These are phyloP conservation scores for Ceratobasidium theobromae DNA, from an alignment of 1,284 basidiomycete genomes.

Conservation along the genomic window DNA sequence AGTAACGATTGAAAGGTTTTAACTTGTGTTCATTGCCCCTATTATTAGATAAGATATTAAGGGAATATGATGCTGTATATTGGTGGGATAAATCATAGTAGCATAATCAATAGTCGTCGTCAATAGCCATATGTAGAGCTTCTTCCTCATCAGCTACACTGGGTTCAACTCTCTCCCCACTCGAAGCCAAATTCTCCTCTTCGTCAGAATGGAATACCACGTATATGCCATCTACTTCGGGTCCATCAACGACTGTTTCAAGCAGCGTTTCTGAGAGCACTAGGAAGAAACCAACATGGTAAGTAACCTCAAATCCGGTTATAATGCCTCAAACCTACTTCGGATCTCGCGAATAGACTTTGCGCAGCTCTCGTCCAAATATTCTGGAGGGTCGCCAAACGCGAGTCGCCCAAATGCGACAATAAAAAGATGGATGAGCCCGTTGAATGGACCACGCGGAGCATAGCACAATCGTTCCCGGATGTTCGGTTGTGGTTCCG, in stretches of 20 bases:
- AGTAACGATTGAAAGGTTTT: too few species aligned
- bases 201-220: conserved; percentile 59
- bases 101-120: conserved; percentile 25
- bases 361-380: conserved; percentile 44
- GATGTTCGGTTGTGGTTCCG: conserved; percentile 50
- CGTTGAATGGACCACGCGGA: conserved; percentile 58
- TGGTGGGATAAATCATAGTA: background rate
- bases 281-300: conserved; percentile 40
- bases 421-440: conserved; percentile 73
- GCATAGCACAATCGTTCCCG: conserved; percentile 57
- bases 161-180: conserved; percentile 34
- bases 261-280: conserved; percentile 68
- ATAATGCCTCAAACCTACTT: background rate
- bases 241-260: conserved; percentile 72
- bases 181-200: conserved; percentile 44
- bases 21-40: too few species aligned
- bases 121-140: conserved; percentile 31
- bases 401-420: conserved; percentile 73
- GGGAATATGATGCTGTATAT: background rate
- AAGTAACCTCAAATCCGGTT: background rate
- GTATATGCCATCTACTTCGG: conserved; percentile 71
- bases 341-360: background rate
- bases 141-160: conserved; percentile 37
- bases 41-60: background rate
- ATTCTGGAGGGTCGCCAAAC: conserved; percentile 67